Evolutionary conservation across 768 basidiomycete species (phyloP).

Genomic region (Steccherinum ochraceum): DNA sequence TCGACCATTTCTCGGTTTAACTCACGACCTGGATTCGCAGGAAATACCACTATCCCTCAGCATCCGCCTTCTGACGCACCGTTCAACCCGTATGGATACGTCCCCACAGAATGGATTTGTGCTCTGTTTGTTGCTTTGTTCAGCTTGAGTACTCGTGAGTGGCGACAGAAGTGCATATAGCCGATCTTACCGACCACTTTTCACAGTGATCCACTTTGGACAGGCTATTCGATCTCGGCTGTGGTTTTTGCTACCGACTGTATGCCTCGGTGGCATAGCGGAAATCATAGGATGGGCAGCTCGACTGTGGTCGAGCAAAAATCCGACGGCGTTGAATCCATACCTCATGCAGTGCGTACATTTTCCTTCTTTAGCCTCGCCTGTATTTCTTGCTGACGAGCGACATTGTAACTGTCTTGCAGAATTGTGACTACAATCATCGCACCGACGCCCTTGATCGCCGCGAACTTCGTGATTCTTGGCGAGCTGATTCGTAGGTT

Average conservation of each 20-base stretch:
- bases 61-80: too few species aligned
- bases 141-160: conserved; percentile 13
- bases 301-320: conserved; percentile 27
- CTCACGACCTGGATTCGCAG: too few species aligned
- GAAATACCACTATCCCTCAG: too few species aligned
- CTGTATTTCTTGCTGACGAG: background rate
- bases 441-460: conserved; percentile 48
- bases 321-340: conserved; percentile 19
- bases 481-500: conserved; percentile 39
- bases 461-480: conserved; percentile 54
- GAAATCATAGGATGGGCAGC: conserved; percentile 34
- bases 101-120: conserved; percentile 11
- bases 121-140: conserved; percentile 12
- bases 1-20: too few species aligned
- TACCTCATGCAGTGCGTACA: conserved; percentile 35
- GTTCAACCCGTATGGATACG: conserved; percentile 9
- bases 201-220: conserved; percentile 19
- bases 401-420: background rate
- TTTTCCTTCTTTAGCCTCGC: too few species aligned
- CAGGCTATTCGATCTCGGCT: conserved; percentile 25
- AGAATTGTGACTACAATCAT: conserved; percentile 48
- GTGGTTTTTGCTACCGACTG: conserved; percentile 31
- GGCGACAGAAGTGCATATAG: too few species aligned
- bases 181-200: background rate
- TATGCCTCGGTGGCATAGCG: conserved; percentile 22